Conservation (phyloP, 257 asterid genomes). For the Fraxinus cuspidata region DNA sequence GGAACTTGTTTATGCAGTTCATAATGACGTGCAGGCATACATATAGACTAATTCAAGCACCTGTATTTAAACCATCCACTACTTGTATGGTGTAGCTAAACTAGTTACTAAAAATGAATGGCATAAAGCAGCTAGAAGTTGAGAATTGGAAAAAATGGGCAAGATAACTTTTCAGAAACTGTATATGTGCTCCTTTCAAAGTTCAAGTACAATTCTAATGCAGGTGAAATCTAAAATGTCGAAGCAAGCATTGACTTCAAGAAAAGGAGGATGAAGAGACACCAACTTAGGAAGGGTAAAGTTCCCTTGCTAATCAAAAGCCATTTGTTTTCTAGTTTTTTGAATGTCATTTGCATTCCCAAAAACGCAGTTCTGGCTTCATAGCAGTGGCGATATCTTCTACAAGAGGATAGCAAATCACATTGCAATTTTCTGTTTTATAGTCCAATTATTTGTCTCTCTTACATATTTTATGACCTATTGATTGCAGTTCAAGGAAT, state of each 20-base stretch:
- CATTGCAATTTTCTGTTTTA: not conserved
- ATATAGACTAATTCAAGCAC: not conserved
- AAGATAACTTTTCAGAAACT: not conserved
- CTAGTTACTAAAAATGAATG: not conserved
- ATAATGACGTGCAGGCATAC: not conserved
- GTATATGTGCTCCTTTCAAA: constrained; percentile 1
- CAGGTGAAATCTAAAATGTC: not conserved
- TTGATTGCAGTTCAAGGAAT: not conserved
- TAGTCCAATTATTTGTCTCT: not conserved
- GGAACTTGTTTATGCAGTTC: not conserved
- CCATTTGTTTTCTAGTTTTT: not conserved
- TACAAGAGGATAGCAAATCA: constrained; percentile 16
- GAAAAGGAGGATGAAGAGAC: not conserved
- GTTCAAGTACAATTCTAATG: not conserved
- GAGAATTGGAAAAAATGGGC: not conserved
- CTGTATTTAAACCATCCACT: not conserved
- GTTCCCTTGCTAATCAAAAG: not conserved
- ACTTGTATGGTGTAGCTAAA: not conserved
- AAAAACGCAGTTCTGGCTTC: not conserved
- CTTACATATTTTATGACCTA: not conserved
- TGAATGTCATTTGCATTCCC: not conserved
- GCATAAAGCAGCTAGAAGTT: not conserved
- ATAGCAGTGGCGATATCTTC: not conserved
- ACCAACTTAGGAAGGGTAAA: not conserved
- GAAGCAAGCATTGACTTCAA: not conserved